A percentile compares a stretch with the other conserved stretches of the same genome.
These are phyloP conservation scores for Citrullus colocynthis DNA, from an alignment of 306 rosid genomes.

Conservation along the genomic window DNA sequence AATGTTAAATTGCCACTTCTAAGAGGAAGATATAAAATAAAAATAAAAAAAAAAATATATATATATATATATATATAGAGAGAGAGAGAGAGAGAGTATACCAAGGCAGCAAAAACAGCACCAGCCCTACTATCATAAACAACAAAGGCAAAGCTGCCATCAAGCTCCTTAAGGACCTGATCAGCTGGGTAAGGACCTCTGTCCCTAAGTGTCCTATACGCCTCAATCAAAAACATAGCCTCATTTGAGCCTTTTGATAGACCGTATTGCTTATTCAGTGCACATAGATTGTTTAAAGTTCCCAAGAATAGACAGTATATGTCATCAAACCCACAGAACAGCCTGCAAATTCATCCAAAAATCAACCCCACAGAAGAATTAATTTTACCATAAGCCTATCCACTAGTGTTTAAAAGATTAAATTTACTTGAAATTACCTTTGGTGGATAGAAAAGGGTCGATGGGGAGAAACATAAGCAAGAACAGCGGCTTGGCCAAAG, in stretches of 20 bases:
- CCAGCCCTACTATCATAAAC: constrained; percentile 85
- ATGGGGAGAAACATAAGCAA: constrained; percentile 62
- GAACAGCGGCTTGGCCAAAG: constrained; percentile 66
- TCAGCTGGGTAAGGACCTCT: constrained; percentile 97
- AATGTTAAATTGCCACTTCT: neutral
- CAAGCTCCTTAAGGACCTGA: constrained; percentile 87
- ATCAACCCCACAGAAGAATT: too few relatives aligned
- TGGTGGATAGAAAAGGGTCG: constrained; percentile 31
- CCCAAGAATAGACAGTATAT: constrained; percentile 80
- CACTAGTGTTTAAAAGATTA: too few relatives aligned
- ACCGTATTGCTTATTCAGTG: constrained; percentile 66
- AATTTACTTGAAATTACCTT: constrained; percentile 28
- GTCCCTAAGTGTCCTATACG: constrained; percentile 80
- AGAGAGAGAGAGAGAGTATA: neutral
- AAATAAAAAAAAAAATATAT: too few relatives aligned
- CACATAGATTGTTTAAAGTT: constrained; percentile 54
- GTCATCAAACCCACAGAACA: constrained; percentile 81
- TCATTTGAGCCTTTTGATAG: constrained; percentile 50
- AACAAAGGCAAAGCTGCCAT: constrained; percentile 93
- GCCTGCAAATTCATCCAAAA: constrained; percentile 24
- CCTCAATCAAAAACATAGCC: constrained; percentile 88
- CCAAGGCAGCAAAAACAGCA: constrained; percentile 83
- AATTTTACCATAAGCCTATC: too few relatives aligned
- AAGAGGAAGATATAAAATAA: neutral
- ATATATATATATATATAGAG: too few relatives aligned